Base-by-base conservation (phyloP, 1,284 basidiomycete genomes). In the Pseudozyma hubeiensis region DNA sequence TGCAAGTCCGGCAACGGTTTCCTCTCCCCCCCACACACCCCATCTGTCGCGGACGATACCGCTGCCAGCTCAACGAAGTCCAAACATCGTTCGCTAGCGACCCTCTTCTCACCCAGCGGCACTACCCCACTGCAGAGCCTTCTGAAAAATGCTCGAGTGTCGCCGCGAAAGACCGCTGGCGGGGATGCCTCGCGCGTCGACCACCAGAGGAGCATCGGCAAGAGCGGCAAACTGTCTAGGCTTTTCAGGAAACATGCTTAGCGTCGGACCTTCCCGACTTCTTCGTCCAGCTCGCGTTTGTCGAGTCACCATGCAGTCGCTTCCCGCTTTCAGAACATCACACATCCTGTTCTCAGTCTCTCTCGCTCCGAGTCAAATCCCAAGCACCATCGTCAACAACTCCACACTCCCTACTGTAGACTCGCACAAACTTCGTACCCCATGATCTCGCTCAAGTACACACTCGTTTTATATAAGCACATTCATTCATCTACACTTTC, bases 211-310 rank as follows among this genome's bases (percentile, higher is more conserved):
- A 64, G 61, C 8, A 7, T 48, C 2, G 56, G 61, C 0, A 60
- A 53, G 19, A 44, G 47, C 0, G 44, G 51, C 0, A 69, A 56
- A 30, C 17, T 69, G 33, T 53, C 61, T 4, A 16, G 61, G 7
- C 35, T 69, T 11, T 69, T 69, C 40, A 47, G 66, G 3, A 69
- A 64, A 51, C 47, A 58, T 13, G n/a, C 14, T 30, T 46, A 54
- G 17, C 19, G 10, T 34, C 1, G n/a, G n/a, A 7, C 17, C 19
- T 13, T n/a, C 19, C 13, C 48, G 34, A 4, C 31, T 17, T 35
- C 33, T 49, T 24, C 17, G 34, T 37, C 8, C 35, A 37, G 14
- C 35, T 37, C 14, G 9, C 14, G 1, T 2, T 37, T 37, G 1
- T 37, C 35, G 35, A 14, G 9, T 14, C 35, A 37, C 35, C 8